phyloP scores from a whole-genome alignment of 495 filamentous ascomycete species.

The Neurospora tetrasperma region DNA sequence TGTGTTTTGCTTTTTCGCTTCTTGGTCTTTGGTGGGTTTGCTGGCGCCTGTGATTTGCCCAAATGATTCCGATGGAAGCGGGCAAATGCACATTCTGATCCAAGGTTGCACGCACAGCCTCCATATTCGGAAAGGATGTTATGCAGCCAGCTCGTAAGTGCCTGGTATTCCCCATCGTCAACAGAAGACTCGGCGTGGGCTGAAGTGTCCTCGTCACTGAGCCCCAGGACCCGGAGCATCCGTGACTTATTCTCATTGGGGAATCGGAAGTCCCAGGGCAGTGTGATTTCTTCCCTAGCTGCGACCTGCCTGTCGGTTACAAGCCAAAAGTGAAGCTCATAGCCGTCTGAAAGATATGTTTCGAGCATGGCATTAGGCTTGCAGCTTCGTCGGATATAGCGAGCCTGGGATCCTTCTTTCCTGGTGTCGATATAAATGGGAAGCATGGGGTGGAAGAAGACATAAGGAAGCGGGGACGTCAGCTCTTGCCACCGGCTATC shows the following conservation, averaged over 20 bases:
- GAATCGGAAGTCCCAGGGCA: constrained; percentile 46
- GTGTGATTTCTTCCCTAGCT: constrained; percentile 43
- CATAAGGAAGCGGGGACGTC: constrained; percentile 71
- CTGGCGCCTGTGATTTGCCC: constrained; percentile 32
- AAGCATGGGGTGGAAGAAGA: constrained; percentile 71
- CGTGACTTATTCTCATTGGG: constrained; percentile 32
- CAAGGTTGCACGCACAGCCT: constrained; percentile 70
- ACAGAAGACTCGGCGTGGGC: constrained; percentile 26
- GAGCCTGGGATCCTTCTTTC: constrained; percentile 67
- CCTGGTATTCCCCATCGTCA: constrained; percentile 42
- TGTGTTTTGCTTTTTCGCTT: constrained; percentile 45
- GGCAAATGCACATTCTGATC: constrained; percentile 55
- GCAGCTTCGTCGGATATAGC: constrained; percentile 83
- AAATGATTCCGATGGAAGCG: constrained; percentile 61
- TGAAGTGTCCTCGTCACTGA: constrained; percentile 34
- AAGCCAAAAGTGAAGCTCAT: constrained; percentile 82
- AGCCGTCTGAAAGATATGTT: constrained; percentile 63
- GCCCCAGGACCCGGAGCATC: constrained; percentile 39
- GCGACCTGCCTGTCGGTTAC: constrained; percentile 65
- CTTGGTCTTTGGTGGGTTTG: constrained; percentile 52
- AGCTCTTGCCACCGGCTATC: constrained; percentile 67
- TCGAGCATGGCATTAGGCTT: constrained; percentile 73
- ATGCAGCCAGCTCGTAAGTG: constrained; percentile 46
- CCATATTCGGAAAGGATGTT: constrained; percentile 75
- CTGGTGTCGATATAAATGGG: constrained; percentile 89